Evolutionary conservation across 768 basidiomycete genomes (phyloP).

Genomic region (Kwoniella sp.): DNA sequence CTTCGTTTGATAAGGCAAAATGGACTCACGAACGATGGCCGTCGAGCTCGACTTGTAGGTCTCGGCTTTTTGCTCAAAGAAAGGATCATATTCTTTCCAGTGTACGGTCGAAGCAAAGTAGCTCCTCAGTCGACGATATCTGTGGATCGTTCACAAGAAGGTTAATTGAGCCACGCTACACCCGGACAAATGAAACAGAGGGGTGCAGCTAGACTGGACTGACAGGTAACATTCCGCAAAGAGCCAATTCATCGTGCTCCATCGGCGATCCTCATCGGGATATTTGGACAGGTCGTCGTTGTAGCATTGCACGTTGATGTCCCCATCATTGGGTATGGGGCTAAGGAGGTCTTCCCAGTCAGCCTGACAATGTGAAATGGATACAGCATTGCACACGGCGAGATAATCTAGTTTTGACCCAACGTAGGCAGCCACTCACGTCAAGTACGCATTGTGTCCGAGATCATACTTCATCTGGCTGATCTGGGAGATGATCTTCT

Average conservation of each 20-base stretch:
- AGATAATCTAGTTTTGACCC: too few relatives aligned
- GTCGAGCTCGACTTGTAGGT: slow-evolving; percentile 77
- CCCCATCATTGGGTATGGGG: slow-evolving; percentile 73
- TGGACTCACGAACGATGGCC: slow-evolving; percentile 76
- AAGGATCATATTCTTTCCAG: slow-evolving; percentile 83
- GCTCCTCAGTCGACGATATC: slow-evolving; percentile 80
- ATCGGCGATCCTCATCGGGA: slow-evolving; percentile 61
- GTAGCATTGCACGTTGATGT: slow-evolving; percentile 69
- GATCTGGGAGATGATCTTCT: slow-evolving; percentile 71
- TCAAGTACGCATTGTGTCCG: slow-evolving; percentile 70
- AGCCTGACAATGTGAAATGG: slow-evolving; percentile 3
- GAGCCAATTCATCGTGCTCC: slow-evolving; percentile 95
- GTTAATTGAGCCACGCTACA: background rate
- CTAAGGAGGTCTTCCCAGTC: slow-evolving; percentile 57
- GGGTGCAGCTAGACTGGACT: slow-evolving; percentile 10
- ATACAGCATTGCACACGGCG: background rate
- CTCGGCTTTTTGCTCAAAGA: slow-evolving; percentile 73
- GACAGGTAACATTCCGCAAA: slow-evolving; percentile 76
- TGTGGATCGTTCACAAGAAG: too few relatives aligned
- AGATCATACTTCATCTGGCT: slow-evolving; percentile 85
- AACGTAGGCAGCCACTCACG: slow-evolving; percentile 58
- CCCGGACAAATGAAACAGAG: too few relatives aligned
- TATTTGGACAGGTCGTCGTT: slow-evolving; percentile 69
- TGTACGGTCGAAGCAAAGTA: slow-evolving; percentile 68
- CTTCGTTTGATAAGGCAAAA: too few relatives aligned